Base-by-base conservation (phyloP, 805 yeast genomes). In the Spathaspora girioi region DNA sequence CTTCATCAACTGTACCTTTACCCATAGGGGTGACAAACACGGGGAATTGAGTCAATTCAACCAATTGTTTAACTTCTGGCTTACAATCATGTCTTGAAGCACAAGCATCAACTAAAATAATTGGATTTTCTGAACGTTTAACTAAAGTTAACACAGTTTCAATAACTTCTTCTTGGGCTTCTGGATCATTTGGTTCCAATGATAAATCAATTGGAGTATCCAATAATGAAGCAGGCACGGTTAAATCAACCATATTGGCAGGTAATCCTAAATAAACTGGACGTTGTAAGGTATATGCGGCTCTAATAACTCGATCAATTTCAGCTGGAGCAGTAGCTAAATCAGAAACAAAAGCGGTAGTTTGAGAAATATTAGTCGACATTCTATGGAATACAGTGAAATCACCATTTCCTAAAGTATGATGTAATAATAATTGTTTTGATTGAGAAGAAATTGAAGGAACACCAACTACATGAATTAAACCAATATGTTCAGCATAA, bases 251-350 rank as follows among this genome's bases (percentile, higher is more conserved):
- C 61, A 70, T 61, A 56, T 71, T 70, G 42, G 72, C 70, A 8
- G 76, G 76, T 53, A 71, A 62, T 2, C 74, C 76, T 52, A 71
- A 59, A 58, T 71, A 71, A 6, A 70, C 75, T 18, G 76, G 76
- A 57, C 73, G 62, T 54, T 70, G 76, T 57, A 65, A 60, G 47
- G 68, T 57, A 51, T 64, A 69, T 31, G 75, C 75, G 45, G 64
- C 70, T 59, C 73, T 62, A 50, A 71, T 68, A 55, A 73, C 69
- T 51, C 75, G 58, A 58, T 71, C 75, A 51, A 71, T 66, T 59
- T 71, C 74, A 17, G 57, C 59, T 15, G 75, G 73, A 44, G 75
- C 76, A 32, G 67, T 54, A 52, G 53, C 53, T 54, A 67, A 59
- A 54, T 71, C 74, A 27, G 66, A 59, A 48, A 71, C 60, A 55